Conservation (phyloP, 2,329 filamentous ascomycete species). For the Penicillium sp. region DNA sequence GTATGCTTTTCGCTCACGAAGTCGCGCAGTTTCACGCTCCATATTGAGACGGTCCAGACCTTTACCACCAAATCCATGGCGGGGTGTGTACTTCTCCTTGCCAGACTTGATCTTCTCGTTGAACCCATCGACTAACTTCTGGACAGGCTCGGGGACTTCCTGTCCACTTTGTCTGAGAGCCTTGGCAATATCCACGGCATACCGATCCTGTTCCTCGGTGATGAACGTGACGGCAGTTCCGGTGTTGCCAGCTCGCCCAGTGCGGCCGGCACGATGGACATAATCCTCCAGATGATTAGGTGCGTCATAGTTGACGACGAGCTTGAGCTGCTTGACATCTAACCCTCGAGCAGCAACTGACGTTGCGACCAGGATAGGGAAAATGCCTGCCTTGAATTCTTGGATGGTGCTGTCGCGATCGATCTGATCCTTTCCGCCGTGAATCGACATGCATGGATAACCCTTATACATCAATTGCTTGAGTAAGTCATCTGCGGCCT, state of each 20-base stretch:
- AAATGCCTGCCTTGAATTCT: slow-evolving; percentile 88
- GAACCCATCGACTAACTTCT: slow-evolving; percentile 65
- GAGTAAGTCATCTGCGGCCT: slow-evolving; percentile 78
- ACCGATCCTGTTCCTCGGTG: slow-evolving; percentile 87
- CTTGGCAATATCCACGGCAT: slow-evolving; percentile 82
- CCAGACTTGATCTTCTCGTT: slow-evolving; percentile 88
- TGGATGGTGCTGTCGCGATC: slow-evolving; percentile 89
- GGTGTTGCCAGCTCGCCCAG: slow-evolving; percentile 89
- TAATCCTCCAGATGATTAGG: slow-evolving; percentile 96
- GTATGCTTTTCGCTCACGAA: slow-evolving; percentile 83
- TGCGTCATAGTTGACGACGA: slow-evolving; percentile 93
- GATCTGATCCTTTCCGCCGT: slow-evolving; percentile 89
- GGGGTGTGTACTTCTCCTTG: slow-evolving; percentile 73
- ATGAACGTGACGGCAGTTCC: slow-evolving; percentile 94
- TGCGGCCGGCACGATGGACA: slow-evolving; percentile 89
- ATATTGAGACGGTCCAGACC: slow-evolving; percentile 89
- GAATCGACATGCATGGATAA: slow-evolving; percentile 89
- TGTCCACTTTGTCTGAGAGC: slow-evolving; percentile 91
- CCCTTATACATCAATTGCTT: slow-evolving; percentile 78
- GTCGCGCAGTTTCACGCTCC: slow-evolving; percentile 81
- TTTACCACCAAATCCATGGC: slow-evolving; percentile 90
- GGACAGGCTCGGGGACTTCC: slow-evolving; percentile 68
- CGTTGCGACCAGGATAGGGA: slow-evolving; percentile 89
- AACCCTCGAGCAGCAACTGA: slow-evolving; percentile 93
- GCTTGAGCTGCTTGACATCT: slow-evolving; percentile 92